Evolutionary conservation across 2,329 filamentous ascomycete genomes (phyloP), one percentile per base, ranked within the genome.

Genomic region (Falciphora oryzae): DNA sequence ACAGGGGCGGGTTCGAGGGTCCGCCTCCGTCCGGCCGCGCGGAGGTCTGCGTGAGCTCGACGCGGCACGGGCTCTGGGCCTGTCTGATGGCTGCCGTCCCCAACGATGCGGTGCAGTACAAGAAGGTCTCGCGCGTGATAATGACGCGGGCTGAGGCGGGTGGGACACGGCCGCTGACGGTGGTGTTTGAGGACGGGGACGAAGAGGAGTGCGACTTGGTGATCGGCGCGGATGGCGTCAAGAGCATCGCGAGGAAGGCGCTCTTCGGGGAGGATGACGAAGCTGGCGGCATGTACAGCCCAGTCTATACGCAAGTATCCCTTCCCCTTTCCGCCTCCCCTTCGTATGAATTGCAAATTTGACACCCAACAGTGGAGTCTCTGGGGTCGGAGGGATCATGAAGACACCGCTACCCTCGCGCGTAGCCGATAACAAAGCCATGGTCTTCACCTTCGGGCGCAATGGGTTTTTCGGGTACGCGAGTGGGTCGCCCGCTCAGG

Each of bases 401-500:
- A 10, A 60, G 25, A 32, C 35, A 14, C 18, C 31, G 29, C 59
- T 60, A 7, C 59, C 59, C 10, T 16, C 18, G 18, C 16, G 29
- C 59, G 59, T 32, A 18, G 22, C 35, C 27, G 28, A 60, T 13
- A 18, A 59, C 18, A 32, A 60, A 32, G 35, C 29, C 59, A 32
- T 60, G 16, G 59, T 60, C 29, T 60, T 60, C 31, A 60, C 59
- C 28, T 60, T 60, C 13, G 59, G 59, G 14, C 59, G 29, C 8
- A 18, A 29, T n/a, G 59, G 59, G 14, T 60, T 35, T n/a, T 60
- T 60, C 29, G 59, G 59, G 29, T 60, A 60, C 59, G 31, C 29
- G 6, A 35, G 29, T 11, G 59, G 18, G 10, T 29, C 27, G 59
- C 59, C 59, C 22, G 22, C 18, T n/a, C 27, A 60, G 27, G 14